phyloP scores from a whole-genome alignment of 23 red algal species.

The Cyanidiococcus yangmingshanensis region DNA sequence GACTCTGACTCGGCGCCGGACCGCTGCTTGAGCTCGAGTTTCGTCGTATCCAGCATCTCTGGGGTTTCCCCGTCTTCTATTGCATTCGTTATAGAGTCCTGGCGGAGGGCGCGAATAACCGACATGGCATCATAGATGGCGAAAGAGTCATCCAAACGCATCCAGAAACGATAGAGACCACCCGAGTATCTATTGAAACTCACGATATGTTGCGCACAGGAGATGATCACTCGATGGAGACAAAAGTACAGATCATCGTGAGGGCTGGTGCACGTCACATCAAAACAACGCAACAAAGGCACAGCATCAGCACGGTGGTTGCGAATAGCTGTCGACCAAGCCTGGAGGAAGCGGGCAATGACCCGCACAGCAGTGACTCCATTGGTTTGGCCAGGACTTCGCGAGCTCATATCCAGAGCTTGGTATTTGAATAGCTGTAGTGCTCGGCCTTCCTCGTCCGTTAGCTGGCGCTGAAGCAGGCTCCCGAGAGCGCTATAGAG shows the following conservation, averaged over 20 bases:
- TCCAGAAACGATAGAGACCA: background rate
- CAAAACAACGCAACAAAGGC: background rate
- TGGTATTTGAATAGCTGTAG: background rate
- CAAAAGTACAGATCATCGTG: background rate
- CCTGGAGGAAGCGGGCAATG: background rate
- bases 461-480: background rate
- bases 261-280: background rate
- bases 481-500: background rate
- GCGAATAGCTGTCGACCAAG: background rate
- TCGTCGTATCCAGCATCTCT: background rate
- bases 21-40: background rate
- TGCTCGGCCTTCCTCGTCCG: background rate
- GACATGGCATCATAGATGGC: constrained; percentile 5
- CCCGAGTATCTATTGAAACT: background rate
- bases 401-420: background rate
- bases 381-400: background rate
- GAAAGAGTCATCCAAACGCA: background rate
- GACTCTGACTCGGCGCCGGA: background rate
- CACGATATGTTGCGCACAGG: constrained; percentile 11
- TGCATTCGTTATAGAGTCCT: background rate
- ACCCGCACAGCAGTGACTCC: constrained; percentile 6
- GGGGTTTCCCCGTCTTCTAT: background rate
- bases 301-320: background rate
- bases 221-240: constrained; percentile 11
- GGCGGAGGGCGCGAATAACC: background rate